phyloP scores from a whole-genome alignment of 1,139 yeast genomes.

The Chernovozyma sophiae-reginae region DNA sequence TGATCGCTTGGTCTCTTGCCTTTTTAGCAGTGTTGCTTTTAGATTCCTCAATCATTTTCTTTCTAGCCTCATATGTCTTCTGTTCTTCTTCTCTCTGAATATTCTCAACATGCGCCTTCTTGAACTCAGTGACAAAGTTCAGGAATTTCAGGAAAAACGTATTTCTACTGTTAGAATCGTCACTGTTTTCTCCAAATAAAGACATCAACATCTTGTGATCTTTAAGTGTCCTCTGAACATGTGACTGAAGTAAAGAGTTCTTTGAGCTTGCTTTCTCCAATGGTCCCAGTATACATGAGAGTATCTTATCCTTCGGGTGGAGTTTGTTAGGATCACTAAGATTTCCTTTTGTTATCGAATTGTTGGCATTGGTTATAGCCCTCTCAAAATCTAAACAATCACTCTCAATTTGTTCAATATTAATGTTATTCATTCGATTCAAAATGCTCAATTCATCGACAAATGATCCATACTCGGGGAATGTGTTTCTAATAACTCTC shows the following conservation, averaged over 20 bases:
- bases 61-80: slow-evolving; percentile 35
- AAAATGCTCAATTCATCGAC: slow-evolving; percentile 71
- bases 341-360: slow-evolving; percentile 65
- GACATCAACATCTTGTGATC: slow-evolving; percentile 63
- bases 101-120: slow-evolving; percentile 44
- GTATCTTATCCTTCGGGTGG: slow-evolving; percentile 75
- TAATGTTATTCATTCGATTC: slow-evolving; percentile 58
- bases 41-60: slow-evolving; percentile 30
- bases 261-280: slow-evolving; percentile 63
- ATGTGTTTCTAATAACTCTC: slow-evolving; percentile 66
- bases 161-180: slow-evolving; percentile 45
- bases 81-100: slow-evolving; percentile 47
- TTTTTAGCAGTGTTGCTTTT: slow-evolving; percentile 7
- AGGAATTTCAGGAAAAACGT: slow-evolving; percentile 37
- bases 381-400: slow-evolving; percentile 66
- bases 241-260: slow-evolving; percentile 52
- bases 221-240: slow-evolving; percentile 48
- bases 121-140: slow-evolving; percentile 37
- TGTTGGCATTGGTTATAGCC: slow-evolving; percentile 49
- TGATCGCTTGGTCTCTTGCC: not conserved
- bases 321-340: slow-evolving; percentile 62
- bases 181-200: slow-evolving; percentile 78
- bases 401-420: slow-evolving; percentile 69
- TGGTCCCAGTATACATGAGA: slow-evolving; percentile 44
- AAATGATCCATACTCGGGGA: slow-evolving; percentile 74